Base-by-base conservation (phyloP, 306 rosid genomes). In the Quercus robur region DNA sequence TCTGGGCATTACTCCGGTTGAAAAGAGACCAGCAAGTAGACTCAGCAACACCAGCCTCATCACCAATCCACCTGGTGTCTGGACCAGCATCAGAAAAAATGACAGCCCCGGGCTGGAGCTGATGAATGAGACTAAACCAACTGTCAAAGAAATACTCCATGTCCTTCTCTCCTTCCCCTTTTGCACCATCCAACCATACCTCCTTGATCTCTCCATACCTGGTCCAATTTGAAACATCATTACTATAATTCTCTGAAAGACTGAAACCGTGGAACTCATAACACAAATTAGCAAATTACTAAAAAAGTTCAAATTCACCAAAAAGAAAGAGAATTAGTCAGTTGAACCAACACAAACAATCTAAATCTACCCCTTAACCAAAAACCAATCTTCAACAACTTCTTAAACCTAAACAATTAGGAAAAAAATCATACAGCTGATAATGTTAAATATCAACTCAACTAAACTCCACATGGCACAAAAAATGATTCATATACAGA, bases 61-160 rank as follows among this genome's bases (percentile, higher is more conserved):
- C 81, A 2, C 99, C 99, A 69, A 94, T 51, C 99, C 99, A 94
- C 84, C 99, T 88, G 30, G 76, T 80, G 70, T 87, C 99, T 18
- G 99, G 99, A 83, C 99, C 99, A 6, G 88, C 86, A 61, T 94
- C 99, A 41, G 95, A 80, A 76, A 87, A 93, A 79, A 93, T 94
- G 51, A 81, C 51, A 54, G 92, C 91, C 75, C 92, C 89, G 0
- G 97, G 97, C 83, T 93, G 99, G 79, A 84, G 95, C 90, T 94
- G 97, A 78, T 90, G 97, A 89, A 93, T 86, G 59, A 90, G 82
- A 77, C 90, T 81, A 82, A 90, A 86, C 99, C 99, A 94, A 44
- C 84, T 80, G 17, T 83, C 84, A 83, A 86, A 94, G 59, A 87
- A 81, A 85, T 94, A 94, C n/a, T 90, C 69, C 94, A 93, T 90